Base-by-base conservation (phyloP, 371 early-diverging fungal species). In the Nematocida displodere region DNA sequence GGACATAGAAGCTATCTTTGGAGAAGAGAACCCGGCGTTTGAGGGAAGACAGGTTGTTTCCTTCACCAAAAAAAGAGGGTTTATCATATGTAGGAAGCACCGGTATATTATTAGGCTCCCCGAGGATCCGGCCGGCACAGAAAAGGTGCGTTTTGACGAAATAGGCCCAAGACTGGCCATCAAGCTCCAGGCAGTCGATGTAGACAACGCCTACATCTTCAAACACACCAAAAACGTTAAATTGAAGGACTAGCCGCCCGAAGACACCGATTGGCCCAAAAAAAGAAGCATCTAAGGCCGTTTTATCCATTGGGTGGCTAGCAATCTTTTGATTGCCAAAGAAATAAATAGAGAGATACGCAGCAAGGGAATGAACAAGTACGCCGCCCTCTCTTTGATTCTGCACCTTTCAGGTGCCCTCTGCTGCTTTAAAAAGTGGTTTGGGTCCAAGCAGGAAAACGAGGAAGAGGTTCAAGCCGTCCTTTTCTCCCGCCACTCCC, bases 61-160 rank as follows among this genome's bases (percentile, higher is more conserved):
- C 44, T 71, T 71, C 48, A 71, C 75, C 26, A 71, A 71, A 33
- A 71, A 71, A 37, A 48, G 75, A 59, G 75, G 75, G 29, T 71
- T 71, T 34, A 71, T 71, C 36, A 46, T 71, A 2, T 56, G 75
- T 22, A 59, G 75, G 29, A 71, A 71, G 50, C 75, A 71, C 75
- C 20, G 75, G 47, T 71, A 71, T 52, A 71, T 71, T 29, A 49
- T 71, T 5, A 5, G 75, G 44, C 52, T 56, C 24, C 62, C 75
- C 22, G 75, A 71, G 42, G 52, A 59, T 34, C 15, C 28, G 4
- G 40, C 37, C 58, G 42, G 42, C 20, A 46, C 58, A 22, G 58
- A 71, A 61, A 61, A 42, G 11, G 75, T 71, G 0, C n/a, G 75
- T 13, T n/a, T 71, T 22, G 75, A 71, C 7, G 75, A 71, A 34